A percentile compares a stretch with the other conserved stretches of the same genome.
Conservation (phyloP, 768 basidiomycete genomes). For the Leucocoprinus birnbaumii region DNA sequence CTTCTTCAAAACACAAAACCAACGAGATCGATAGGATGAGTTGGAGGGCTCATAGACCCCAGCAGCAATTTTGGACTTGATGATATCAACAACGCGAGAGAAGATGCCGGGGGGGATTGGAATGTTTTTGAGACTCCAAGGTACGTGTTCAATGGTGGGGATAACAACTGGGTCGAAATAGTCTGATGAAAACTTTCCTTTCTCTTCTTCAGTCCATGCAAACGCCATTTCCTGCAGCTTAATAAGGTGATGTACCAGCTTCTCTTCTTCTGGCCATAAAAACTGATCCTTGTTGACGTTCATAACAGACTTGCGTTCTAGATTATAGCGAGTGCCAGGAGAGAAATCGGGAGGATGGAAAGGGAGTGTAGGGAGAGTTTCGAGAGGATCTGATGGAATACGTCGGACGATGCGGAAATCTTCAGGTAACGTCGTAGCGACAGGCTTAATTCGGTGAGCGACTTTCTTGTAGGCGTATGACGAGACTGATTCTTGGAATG, state of each 20-base stretch:
- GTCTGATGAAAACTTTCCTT: conserved; percentile 22
- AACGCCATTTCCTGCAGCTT: conserved; percentile 28
- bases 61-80: conserved; percentile 20
- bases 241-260: conserved; percentile 28
- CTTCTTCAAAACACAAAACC: conserved; percentile 20
- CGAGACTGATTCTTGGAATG: not conserved
- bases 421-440: conserved; percentile 28
- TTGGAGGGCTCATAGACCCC: conserved; percentile 13
- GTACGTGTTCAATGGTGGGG: conserved; percentile 26
- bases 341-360: conserved; percentile 28
- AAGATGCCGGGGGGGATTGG: conserved; percentile 29
- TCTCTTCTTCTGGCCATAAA: conserved; percentile 32
- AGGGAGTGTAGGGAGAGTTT: conserved; percentile 22
- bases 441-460: conserved; percentile 26
- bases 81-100: conserved; percentile 19
- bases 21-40: conserved; percentile 12
- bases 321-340: conserved; percentile 22
- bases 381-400: conserved; percentile 33
- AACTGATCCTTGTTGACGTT: conserved; percentile 26
- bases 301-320: conserved; percentile 23
- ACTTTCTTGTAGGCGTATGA: conserved; percentile 30
- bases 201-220: conserved; percentile 27
- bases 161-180: conserved; percentile 22
- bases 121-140: conserved; percentile 26
- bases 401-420: conserved; percentile 24